Evolutionary conservation across 257 asterid species (phyloP), one percentile per base, ranked within the genome.

Genomic region (Buddleja alternifolia): DNA sequence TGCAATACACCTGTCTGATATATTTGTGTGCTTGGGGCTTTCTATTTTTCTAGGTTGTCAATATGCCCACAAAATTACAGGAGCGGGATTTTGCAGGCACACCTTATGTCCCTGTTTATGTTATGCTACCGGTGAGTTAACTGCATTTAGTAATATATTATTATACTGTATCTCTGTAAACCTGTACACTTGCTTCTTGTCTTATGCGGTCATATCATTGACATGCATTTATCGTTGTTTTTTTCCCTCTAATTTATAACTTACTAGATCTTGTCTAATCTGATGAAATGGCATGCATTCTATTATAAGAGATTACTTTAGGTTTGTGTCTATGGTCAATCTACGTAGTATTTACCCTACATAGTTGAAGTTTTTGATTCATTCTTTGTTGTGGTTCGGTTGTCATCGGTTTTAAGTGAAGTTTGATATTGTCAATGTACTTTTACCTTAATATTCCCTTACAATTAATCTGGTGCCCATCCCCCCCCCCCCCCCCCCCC

Each of bases 41-140:
- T 67, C 62, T 68, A 44, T 68, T 73, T 77, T 50, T 70, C 57
- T 78, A 93, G 99, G 92, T 84, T 72, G 72, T 79, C 45, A 96
- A 82, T 80, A 51, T 83, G 73, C 87, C 90, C 14, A 76, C 85
- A 67, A 85, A 85, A 74, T 71, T 83, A 73, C 92, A 79, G 85
- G 96, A 84, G 79, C 86, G 73, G 77, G 91, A 87, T 76, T 93
- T 93, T 80, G 74, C 95, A 60, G 97, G 96, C 71, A 84, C 97
- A 21, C 88, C 96, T 34, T 81, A 73, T 84, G 85, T 90, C 71
- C 97, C 99, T 60, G 86, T 88, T 71, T 93, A 86, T 76, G 96
- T 86, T 69, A 87, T 84, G 99, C 89, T 93, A 66, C 99, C 99
- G 44, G 97, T 93, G 85, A 88, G 99, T 84, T 59, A 53, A 64